Conservation (phyloP, 2,329 filamentous ascomycete genomes). For the Venturia effusa region DNA sequence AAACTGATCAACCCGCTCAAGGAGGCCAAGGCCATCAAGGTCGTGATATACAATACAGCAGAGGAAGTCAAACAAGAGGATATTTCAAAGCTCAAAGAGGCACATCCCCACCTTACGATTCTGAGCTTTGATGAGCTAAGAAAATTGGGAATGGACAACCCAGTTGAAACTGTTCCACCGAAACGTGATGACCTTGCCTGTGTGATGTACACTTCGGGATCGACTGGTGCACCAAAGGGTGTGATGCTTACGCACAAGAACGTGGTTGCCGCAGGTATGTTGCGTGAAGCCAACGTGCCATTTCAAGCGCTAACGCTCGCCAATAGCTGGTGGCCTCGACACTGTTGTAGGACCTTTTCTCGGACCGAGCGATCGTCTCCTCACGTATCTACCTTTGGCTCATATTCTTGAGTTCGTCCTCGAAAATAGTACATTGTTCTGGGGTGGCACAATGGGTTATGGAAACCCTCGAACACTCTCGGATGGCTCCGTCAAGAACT, state of each 20-base stretch:
- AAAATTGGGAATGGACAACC: constrained; percentile 51
- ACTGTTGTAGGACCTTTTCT: constrained; percentile 69
- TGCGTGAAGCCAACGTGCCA: not conserved
- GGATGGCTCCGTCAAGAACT: constrained; percentile 77
- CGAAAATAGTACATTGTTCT: constrained; percentile 80
- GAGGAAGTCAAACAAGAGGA: constrained; percentile 41
- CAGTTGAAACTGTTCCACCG: constrained; percentile 60
- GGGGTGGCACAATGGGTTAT: constrained; percentile 88
- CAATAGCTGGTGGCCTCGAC: constrained; percentile 61
- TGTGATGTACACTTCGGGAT: constrained; percentile 74
- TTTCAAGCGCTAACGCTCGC: constrained; percentile 2
- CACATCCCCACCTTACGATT: constrained; percentile 42
- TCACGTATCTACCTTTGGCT: constrained; percentile 87
- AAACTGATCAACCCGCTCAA: constrained; percentile 43
- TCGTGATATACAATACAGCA: constrained; percentile 48
- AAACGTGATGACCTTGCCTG: constrained; percentile 70
- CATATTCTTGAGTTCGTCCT: constrained; percentile 96
- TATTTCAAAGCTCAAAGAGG: constrained; percentile 42
- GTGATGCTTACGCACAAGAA: constrained; percentile 72
- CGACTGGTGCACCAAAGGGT: constrained; percentile 81
- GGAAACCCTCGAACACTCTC: constrained; percentile 83
- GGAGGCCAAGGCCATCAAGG: constrained; percentile 44
- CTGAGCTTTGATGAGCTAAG: constrained; percentile 45
- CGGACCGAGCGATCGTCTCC: constrained; percentile 63
- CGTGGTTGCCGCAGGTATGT: constrained; percentile 65